Base-by-base conservation (phyloP, 192 early-diverging fungal species). In the Gryganskiella cystojenkinii region DNA sequence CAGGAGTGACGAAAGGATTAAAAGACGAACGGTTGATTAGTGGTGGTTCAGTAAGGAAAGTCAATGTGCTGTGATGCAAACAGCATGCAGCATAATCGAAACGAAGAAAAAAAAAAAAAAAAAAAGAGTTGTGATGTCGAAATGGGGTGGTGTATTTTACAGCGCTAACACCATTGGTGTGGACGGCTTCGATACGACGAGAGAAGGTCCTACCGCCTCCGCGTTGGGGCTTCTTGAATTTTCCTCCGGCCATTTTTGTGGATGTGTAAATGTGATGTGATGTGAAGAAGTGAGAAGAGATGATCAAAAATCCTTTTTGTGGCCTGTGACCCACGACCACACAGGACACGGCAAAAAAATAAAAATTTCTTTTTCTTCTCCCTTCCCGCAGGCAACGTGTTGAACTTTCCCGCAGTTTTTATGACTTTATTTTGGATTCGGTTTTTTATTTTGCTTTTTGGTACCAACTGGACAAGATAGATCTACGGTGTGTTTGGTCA, bases 141-240 rank as follows among this genome's bases (percentile, higher is more conserved):
- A 4, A 2, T 42, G 33, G 24, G n/a, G 42, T 30, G n/a, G n/a
- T n/a, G n/a, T n/a, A n/a, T 30, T 28, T 66, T 73, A 73, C 71
- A 59, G 62, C 40, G 50, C 37, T 73, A 34, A 37, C 30, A 4
- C 45, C 45, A 60, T 63, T 68, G 53, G 66, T 64, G 53, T 78
- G 74, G 17, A 78, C 74, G 31, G 74, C 74, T 60, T 78, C 74
- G 43, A 78, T 78, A 33, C 74, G 74, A 69, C 74, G 74, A 64
- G 61, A 64, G 50, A 78, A 78, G 65, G 74, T 78, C 19, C 74
- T 62, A 10, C 74, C 74, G 47, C 74, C 74, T 69, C 74, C 74
- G 37, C 74, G 74, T 56, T 78, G 74, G 35, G 74, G 74, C 56
- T 78, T 78, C 67, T 78, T 78, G 67, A 69, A 78, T 56, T 78